Evolutionary conservation across 768 basidiomycete genomes (phyloP), one percentile per base, ranked within the genome.

Genomic region (Russula griseocarnosa): DNA sequence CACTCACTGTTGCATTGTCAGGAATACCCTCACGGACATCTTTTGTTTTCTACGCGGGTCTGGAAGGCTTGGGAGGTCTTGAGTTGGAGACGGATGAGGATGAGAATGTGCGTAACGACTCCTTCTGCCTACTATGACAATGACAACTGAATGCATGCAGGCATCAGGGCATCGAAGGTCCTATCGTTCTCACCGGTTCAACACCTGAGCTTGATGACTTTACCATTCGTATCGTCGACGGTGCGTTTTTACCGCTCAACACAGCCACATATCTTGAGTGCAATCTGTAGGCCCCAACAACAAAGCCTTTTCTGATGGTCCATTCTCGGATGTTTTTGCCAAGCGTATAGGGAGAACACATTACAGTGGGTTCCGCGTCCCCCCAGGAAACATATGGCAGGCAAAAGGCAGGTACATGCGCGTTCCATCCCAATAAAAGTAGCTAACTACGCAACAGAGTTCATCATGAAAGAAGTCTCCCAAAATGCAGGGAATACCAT

Each of bases 201-300:
- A 82, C 92, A 1, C 84, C 87, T 1, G 87, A 92, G 42, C 78
- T 98, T 1, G 92, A 91, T 54, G 86, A 90, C 2, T 98, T 97
- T 71, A 80, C 78, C 20, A 82, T 98, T 63, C 82, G 88, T 24
- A 80, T 97, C 47, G 80, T 86, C 9, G 91, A 97, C 70, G 85
- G 92, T 92, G 60, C 62, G 77, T 63, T 30, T 42, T 26, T 60
- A 51, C 28, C 32, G 16, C n/a, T 11, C 30, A 7, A 34, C 26
- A 24, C 20, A 42, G 7, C 13, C 11, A n/a, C 26, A 24, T 22
- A 52, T 28, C 24, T 30, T 26, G 26, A 26, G 55, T 22, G 16
- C 32, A 3, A 18, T 55, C 38, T 50, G 26, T 60, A 92, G 90
- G 82, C 60, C 82, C 81, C 11, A 73, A 81, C 59, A 90, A 90